Evolutionary conservation across 768 basidiomycete species (phyloP).

Genomic region (Naganishia friedmannii): DNA sequence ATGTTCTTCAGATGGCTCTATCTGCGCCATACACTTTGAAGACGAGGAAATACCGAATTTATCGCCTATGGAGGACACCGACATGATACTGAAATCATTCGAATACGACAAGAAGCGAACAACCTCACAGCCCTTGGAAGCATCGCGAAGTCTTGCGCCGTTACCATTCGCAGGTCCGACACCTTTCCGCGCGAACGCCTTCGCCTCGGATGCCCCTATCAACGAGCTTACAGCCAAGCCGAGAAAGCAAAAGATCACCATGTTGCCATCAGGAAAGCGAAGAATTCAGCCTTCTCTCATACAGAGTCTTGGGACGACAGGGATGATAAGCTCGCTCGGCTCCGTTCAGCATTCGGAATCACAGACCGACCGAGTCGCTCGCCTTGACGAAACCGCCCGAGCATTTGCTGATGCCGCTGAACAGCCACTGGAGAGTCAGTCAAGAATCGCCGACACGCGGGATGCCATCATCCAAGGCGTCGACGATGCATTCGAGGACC

Average conservation of each 20-base stretch:
- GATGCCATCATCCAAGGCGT: slow-evolving; percentile 45
- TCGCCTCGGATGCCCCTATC: slow-evolving; percentile 26
- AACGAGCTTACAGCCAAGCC: slow-evolving; percentile 32
- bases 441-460: slow-evolving; percentile 36
- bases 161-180: background rate
- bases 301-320: slow-evolving; percentile 29
- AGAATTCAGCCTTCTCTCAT: slow-evolving; percentile 58
- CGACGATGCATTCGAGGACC: slow-evolving; percentile 36
- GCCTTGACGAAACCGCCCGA: slow-evolving; percentile 25
- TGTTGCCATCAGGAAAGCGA: slow-evolving; percentile 59
- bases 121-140: slow-evolving; percentile 4
- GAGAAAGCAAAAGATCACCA: slow-evolving; percentile 41
- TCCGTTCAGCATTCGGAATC: slow-evolving; percentile 1
- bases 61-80: slow-evolving; percentile 55
- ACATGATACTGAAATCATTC: slow-evolving; percentile 38
- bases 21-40: slow-evolving; percentile 82
- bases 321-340: background rate
- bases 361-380: slow-evolving; percentile 14
- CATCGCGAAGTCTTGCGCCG: slow-evolving; percentile 8
- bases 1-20: slow-evolving; percentile 91
- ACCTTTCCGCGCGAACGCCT: slow-evolving; percentile 3
- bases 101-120: background rate
- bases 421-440: slow-evolving; percentile 39
- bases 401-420: slow-evolving; percentile 43
- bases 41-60: slow-evolving; percentile 47